A percentile compares a stretch with the other conserved stretches of the same genome.
Conservation (phyloP, 2,329 filamentous ascomycete genomes). For the Calycina marina region DNA sequence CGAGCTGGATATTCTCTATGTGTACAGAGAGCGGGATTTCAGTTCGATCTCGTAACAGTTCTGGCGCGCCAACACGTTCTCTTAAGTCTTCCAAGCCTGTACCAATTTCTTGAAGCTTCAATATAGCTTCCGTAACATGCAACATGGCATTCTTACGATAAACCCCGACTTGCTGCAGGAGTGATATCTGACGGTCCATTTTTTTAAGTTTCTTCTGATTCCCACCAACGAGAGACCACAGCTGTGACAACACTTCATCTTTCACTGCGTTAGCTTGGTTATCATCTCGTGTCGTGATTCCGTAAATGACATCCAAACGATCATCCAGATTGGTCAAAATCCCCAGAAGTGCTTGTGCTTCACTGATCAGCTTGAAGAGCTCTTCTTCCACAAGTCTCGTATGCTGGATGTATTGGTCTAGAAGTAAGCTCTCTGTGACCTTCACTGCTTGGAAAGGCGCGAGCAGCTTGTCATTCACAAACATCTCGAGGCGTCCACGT, state of each 20-base stretch:
- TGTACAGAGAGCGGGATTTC: constrained; percentile 56
- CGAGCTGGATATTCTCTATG: constrained; percentile 58
- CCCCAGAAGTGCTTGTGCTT: constrained; percentile 52
- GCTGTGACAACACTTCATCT: constrained; percentile 49
- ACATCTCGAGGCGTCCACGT: constrained; percentile 24
- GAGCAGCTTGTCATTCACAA: constrained; percentile 31
- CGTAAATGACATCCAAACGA: constrained; percentile 54
- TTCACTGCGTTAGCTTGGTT: constrained; percentile 41
- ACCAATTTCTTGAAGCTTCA: constrained; percentile 62
- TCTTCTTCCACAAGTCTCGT: constrained; percentile 55
- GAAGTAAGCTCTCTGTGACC: constrained; percentile 45
- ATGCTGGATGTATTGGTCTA: constrained; percentile 64
- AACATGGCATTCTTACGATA: constrained; percentile 52
- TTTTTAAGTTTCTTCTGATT: constrained; percentile 46
- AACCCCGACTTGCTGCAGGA: constrained; percentile 49
- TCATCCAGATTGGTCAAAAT: constrained; percentile 55
- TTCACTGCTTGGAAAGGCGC: constrained; percentile 48
- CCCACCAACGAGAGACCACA: constrained; percentile 64
- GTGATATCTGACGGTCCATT: constrained; percentile 45
- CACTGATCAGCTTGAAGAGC: constrained; percentile 50
- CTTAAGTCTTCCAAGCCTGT: constrained; percentile 56
- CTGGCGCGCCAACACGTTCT: constrained; percentile 54
- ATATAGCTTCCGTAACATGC: constrained; percentile 54
- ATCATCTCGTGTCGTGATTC: constrained; percentile 50
- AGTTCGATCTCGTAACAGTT: constrained; percentile 35